phyloP scores from a whole-genome alignment of 2,329 filamentous ascomycete genomes.

The Aspergillus fischeri region DNA sequence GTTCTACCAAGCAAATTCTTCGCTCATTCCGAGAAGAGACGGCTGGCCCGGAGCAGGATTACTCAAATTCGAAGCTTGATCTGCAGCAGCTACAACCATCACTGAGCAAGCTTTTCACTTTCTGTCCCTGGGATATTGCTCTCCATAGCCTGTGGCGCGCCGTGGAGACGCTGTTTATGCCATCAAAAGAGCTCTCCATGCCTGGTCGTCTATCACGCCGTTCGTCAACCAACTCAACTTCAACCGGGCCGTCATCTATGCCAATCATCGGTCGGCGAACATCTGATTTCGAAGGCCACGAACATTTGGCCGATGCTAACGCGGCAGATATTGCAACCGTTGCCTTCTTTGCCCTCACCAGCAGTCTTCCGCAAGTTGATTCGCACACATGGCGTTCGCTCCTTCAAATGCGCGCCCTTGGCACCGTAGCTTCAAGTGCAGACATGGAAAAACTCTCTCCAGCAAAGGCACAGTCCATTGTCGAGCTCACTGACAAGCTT shows the following conservation, averaged over 20 bases:
- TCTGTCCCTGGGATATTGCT: slow-evolving; percentile 39
- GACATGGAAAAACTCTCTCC: slow-evolving; percentile 33
- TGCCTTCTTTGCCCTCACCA: slow-evolving; percentile 34
- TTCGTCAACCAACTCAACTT: slow-evolving; percentile 26
- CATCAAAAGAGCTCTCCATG: slow-evolving; percentile 33
- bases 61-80: slow-evolving; percentile 21
- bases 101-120: slow-evolving; percentile 31
- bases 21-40: slow-evolving; percentile 34
- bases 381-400: slow-evolving; percentile 36
- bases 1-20: slow-evolving; percentile 38
- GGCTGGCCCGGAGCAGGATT: slow-evolving; percentile 2
- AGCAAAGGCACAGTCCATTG: slow-evolving; percentile 25
- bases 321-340: slow-evolving; percentile 38
- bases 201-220: slow-evolving; percentile 28
- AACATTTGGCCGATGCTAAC: slow-evolving; percentile 35
- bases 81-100: slow-evolving; percentile 29
- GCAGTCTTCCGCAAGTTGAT: slow-evolving; percentile 36
- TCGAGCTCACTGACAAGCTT: slow-evolving; percentile 41
- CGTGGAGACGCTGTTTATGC: slow-evolving; percentile 37
- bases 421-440: slow-evolving; percentile 35
- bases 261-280: slow-evolving; percentile 23
- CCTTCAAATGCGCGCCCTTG: slow-evolving; percentile 40
- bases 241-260: slow-evolving; percentile 15
- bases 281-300: slow-evolving; percentile 25
- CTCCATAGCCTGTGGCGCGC: slow-evolving; percentile 42